These are phyloP conservation scores for Didymella arachidicola DNA, from an alignment of 2,329 filamentous ascomycete genomes.

Conservation along the genomic window DNA sequence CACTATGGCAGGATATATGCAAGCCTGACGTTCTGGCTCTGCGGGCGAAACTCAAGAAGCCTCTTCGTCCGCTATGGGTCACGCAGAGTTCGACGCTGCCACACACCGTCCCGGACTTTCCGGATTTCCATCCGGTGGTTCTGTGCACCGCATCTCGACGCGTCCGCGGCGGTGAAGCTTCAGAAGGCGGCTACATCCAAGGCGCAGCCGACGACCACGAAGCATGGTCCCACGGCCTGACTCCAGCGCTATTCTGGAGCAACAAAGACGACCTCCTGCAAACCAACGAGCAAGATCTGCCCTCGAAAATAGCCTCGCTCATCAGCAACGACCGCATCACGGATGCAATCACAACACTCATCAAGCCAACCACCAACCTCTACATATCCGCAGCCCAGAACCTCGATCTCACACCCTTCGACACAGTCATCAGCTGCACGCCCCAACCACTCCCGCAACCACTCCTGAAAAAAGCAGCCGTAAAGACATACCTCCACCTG, in stretches of 20 bases:
- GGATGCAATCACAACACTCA: slow-evolving; percentile 44
- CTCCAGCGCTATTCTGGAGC: slow-evolving; percentile 80
- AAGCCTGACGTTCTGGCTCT: slow-evolving; percentile 66
- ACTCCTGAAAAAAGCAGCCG: slow-evolving; percentile 21
- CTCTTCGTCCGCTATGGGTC: slow-evolving; percentile 80
- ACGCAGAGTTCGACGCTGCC: slow-evolving; percentile 70
- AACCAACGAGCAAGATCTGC: slow-evolving; percentile 71
- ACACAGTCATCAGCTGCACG: slow-evolving; percentile 56
- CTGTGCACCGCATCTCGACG: slow-evolving; percentile 85
- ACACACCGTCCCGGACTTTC: slow-evolving; percentile 56
- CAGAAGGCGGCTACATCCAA: slow-evolving; percentile 83
- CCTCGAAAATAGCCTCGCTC: slow-evolving; percentile 58
- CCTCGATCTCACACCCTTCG: slow-evolving; percentile 48
- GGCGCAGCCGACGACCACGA: slow-evolving; percentile 95
- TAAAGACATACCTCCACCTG: slow-evolving; percentile 63
- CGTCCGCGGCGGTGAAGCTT: slow-evolving; percentile 72
- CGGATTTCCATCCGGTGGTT: slow-evolving; percentile 74
- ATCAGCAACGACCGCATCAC: slow-evolving; percentile 33
- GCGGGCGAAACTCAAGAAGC: slow-evolving; percentile 68
- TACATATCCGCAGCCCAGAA: slow-evolving; percentile 52
- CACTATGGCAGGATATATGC: slow-evolving; percentile 58
- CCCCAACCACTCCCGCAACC: slow-evolving; percentile 47
- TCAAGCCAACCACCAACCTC: slow-evolving; percentile 53
- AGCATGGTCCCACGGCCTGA: slow-evolving; percentile 86
- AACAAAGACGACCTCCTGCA: slow-evolving; percentile 68